A percentile compares a stretch with the other conserved stretches of the same genome.
Conservation (phyloP, 768 basidiomycete genomes). For the Boletellus sp. region DNA sequence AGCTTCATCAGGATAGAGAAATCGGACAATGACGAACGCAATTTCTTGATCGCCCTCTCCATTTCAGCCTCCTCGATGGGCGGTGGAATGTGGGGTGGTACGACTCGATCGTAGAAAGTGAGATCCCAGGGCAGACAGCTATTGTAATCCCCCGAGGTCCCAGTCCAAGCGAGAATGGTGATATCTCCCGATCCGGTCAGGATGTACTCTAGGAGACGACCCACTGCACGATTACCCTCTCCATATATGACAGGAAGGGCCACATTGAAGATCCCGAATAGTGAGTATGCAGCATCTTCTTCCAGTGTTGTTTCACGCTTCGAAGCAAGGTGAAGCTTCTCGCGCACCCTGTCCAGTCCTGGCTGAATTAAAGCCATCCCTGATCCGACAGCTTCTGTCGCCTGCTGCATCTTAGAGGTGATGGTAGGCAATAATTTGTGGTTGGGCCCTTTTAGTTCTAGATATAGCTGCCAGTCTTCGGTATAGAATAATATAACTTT, state of each 20-base stretch:
- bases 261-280: not conserved
- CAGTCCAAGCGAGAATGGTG: conserved; percentile 2
- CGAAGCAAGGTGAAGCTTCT: not conserved
- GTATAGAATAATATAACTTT: not conserved
- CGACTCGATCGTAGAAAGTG: not conserved
- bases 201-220: conserved; percentile 1
- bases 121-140: not conserved
- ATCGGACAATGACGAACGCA: not conserved
- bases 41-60: not conserved
- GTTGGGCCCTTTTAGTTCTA: not conserved
- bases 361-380: not conserved
- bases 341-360: not conserved
- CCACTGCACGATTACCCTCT: not conserved
- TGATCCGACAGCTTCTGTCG: not conserved
- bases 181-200: not conserved
- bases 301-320: not conserved
- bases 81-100: not conserved
- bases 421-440: not conserved
- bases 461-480: no score
- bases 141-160: not conserved
- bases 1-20: not conserved
- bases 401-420: no score
- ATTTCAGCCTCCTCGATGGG: not conserved
- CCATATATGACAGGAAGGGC: no score
- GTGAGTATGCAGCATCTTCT: conserved; percentile 1